These are phyloP conservation scores for Penicillium egyptiacum DNA, from an alignment of 495 filamentous ascomycete genomes.

Conservation along the genomic window DNA sequence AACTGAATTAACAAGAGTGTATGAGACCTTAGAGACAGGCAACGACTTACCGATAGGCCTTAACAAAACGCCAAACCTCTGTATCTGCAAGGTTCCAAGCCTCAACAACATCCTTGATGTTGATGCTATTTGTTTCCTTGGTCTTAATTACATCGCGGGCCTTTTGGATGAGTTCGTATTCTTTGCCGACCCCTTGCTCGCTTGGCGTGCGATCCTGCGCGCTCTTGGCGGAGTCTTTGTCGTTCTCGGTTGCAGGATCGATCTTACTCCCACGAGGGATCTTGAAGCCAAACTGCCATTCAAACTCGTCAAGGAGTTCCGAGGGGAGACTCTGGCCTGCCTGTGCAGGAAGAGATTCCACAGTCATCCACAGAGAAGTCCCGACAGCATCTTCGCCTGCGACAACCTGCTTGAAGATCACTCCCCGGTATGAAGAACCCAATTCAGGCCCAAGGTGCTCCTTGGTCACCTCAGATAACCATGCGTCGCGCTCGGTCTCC, in stretches of 20 bases:
- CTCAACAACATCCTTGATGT: slow-evolving; percentile 66
- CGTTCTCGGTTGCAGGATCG: slow-evolving; percentile 54
- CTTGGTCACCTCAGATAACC: slow-evolving; percentile 72
- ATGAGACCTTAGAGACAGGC: neutral
- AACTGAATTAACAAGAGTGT: slow-evolving; percentile 16
- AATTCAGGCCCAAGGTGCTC: slow-evolving; percentile 62
- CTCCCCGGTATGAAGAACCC: slow-evolving; percentile 60
- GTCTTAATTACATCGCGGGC: slow-evolving; percentile 54
- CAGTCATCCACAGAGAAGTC: slow-evolving; percentile 76
- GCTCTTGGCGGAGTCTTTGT: slow-evolving; percentile 34
- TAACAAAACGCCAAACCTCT: slow-evolving; percentile 89
- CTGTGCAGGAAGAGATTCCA: slow-evolving; percentile 57
- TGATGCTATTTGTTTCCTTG: slow-evolving; percentile 31
- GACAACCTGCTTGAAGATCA: slow-evolving; percentile 79
- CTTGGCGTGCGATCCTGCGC: slow-evolving; percentile 44
- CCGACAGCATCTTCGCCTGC: slow-evolving; percentile 60
- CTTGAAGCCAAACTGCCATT: slow-evolving; percentile 88
- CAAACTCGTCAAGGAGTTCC: slow-evolving; percentile 59
- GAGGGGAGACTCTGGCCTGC: slow-evolving; percentile 43
- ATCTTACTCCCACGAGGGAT: slow-evolving; percentile 58
- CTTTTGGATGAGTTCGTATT: slow-evolving; percentile 62
- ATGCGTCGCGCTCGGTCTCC: slow-evolving; percentile 72
- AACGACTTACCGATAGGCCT: slow-evolving; percentile 57
- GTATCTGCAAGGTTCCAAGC: slow-evolving; percentile 93
- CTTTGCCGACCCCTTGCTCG: slow-evolving; percentile 48